Evolutionary conservation across 345 rosid genomes (phyloP).

Genomic region (Eucalyptus globulus): DNA sequence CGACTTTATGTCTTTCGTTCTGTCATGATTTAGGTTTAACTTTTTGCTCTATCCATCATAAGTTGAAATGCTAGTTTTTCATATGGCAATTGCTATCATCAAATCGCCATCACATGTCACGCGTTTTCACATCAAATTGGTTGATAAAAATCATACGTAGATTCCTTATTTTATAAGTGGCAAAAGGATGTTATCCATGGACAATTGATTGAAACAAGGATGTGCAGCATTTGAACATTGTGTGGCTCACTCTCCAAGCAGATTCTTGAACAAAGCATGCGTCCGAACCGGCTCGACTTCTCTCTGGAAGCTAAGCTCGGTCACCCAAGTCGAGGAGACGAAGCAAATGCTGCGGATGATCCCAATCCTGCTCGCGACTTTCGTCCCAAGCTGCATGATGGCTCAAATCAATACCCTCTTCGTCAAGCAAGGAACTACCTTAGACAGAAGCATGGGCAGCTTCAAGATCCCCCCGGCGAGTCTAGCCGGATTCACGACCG

Average conservation of each 20-base stretch:
- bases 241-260: background rate
- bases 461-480: slow-evolving; percentile 71
- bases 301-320: slow-evolving; percentile 58
- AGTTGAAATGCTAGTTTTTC: too few species aligned
- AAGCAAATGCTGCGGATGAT: slow-evolving; percentile 89
- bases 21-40: too few species aligned
- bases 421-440: slow-evolving; percentile 89
- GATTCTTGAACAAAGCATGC: slow-evolving; percentile 63
- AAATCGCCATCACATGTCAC: background rate
- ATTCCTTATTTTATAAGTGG: background rate
- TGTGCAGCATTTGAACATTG: background rate
- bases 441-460: slow-evolving; percentile 36
- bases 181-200: background rate
- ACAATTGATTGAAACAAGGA: background rate
- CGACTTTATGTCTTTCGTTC: too few species aligned
- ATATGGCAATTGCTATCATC: rapidly evolving
- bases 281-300: slow-evolving; percentile 35
- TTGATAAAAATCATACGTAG: background rate
- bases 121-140: background rate
- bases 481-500: slow-evolving; percentile 43
- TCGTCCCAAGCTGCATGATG: slow-evolving; percentile 74
- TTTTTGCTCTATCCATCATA: rapidly evolving
- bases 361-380: slow-evolving; percentile 57
- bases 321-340: slow-evolving; percentile 88
- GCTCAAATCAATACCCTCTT: slow-evolving; percentile 77